Evolutionary conservation across 1,284 basidiomycete genomes (phyloP).

Genomic region (Xerocomus nothofagi): DNA sequence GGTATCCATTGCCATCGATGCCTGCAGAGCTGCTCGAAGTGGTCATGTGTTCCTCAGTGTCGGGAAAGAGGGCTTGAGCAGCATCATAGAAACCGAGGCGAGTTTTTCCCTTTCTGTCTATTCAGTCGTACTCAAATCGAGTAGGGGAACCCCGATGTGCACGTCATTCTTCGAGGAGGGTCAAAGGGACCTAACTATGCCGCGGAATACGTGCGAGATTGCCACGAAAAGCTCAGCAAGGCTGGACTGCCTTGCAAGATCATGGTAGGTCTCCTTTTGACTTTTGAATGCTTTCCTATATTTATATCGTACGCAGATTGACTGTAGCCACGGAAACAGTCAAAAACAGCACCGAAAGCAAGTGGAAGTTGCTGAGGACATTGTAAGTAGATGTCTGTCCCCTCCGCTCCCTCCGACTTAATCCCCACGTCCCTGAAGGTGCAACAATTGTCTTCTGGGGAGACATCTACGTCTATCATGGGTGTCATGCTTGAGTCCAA

Average conservation of each 20-base stretch:
- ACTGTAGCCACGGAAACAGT: slow-evolving; percentile 96
- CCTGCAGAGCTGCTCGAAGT: slow-evolving; percentile 82
- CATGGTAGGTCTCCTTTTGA: slow-evolving; percentile 58
- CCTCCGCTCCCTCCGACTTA: neutral
- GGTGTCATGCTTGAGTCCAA: slow-evolving; percentile 99
- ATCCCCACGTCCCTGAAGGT: slow-evolving; percentile 46
- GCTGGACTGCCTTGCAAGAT: slow-evolving; percentile 79
- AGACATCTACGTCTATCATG: slow-evolving; percentile 80
- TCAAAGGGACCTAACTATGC: slow-evolving; percentile 84
- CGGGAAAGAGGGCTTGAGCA: slow-evolving; percentile 89
- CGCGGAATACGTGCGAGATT: slow-evolving; percentile 76
- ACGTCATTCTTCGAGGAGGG: slow-evolving; percentile 89
- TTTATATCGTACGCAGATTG: slow-evolving; percentile 54
- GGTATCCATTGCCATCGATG: slow-evolving; percentile 86
- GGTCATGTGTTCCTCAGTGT: slow-evolving; percentile 93
- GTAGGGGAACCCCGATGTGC: slow-evolving; percentile 88
- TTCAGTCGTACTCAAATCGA: slow-evolving; percentile 6
- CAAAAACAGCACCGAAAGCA: slow-evolving; percentile 86
- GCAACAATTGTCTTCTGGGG: slow-evolving; percentile 65
- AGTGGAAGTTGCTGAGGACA: slow-evolving; percentile 80
- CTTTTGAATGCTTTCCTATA: neutral
- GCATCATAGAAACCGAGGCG: slow-evolving; percentile 87
- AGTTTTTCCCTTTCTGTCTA: slow-evolving; percentile 17
- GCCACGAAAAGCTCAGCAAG: slow-evolving; percentile 75
- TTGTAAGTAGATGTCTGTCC: slow-evolving; percentile 52